A percentile compares a stretch with the other conserved stretches of the same genome.
phyloP scores from a whole-genome alignment of 768 basidiomycete species.

The Basidioascus undulatus region DNA sequence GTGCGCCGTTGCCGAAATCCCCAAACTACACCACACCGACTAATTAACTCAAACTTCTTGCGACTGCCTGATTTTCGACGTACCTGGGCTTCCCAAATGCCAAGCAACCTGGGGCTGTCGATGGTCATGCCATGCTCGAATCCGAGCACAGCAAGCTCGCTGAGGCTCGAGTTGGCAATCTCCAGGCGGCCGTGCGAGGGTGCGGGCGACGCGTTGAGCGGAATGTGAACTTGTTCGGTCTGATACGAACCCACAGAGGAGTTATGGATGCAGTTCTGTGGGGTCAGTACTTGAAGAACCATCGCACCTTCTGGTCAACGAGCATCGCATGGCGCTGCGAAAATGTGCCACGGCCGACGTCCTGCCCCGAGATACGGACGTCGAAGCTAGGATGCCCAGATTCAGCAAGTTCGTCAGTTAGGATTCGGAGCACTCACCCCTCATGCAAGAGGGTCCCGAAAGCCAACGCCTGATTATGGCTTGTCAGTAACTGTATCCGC shows the following conservation, averaged over 20 bases:
- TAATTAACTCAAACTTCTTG: background rate
- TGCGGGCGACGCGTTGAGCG: conserved; percentile 30
- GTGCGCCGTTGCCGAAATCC: conserved; percentile 76
- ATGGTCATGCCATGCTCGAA: conserved; percentile 82
- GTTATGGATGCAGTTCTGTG: no score
- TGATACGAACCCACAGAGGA: no score
- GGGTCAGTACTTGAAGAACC: no score
- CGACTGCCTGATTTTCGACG: no score
- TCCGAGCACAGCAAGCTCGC: conserved; percentile 15
- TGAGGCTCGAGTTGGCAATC: conserved; percentile 16
- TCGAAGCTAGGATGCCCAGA: no score
- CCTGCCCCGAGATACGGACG: conserved; percentile 76
- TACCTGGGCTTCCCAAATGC: conserved; percentile 76
- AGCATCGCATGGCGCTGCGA: conserved; percentile 55
- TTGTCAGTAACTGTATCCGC: background rate
- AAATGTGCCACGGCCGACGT: conserved; percentile 32
- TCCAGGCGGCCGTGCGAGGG: conserved; percentile 18
- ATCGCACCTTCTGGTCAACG: conserved; percentile 64
- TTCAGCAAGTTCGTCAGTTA: no score
- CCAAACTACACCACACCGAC: conserved; percentile 34
- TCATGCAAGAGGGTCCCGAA: conserved; percentile 67
- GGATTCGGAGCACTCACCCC: no score
- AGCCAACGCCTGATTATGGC: conserved; percentile 38
- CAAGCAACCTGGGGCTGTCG: conserved; percentile 55
- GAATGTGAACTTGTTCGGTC: conserved; percentile 56